Evolutionary conservation across 139 green algal species (phyloP).

Genomic region (Chlorella vulgaris): DNA sequence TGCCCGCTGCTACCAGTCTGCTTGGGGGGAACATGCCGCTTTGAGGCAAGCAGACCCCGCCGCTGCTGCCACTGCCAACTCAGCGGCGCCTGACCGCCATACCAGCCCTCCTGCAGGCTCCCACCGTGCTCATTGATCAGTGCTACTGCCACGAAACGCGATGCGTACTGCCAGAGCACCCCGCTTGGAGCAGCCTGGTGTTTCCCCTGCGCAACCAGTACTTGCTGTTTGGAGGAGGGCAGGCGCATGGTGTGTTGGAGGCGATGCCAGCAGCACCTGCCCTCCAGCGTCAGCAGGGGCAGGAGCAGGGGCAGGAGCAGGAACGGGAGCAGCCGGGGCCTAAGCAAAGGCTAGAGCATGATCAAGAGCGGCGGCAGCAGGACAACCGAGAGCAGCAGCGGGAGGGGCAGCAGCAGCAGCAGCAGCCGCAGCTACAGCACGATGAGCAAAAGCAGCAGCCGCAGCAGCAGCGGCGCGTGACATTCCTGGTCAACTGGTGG

Average conservation of each 20-base stretch:
- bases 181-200: slow-evolving; percentile 47
- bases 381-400: neutral
- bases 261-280: slow-evolving; percentile 15
- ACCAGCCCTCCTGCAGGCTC: slow-evolving; percentile 42
- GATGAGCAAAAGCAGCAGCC: neutral
- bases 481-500: slow-evolving; percentile 78
- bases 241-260: slow-evolving; percentile 73
- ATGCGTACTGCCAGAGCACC: slow-evolving; percentile 39
- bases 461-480: slow-evolving; percentile 33
- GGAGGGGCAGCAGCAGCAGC: neutral
- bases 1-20: too few species aligned
- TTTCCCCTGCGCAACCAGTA: slow-evolving; percentile 55
- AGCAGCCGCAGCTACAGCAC: slow-evolving; percentile 1
- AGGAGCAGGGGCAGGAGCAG: neutral
- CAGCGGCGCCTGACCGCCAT: neutral
- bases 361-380: neutral
- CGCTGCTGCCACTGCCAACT: neutral
- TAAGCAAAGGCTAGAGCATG: neutral
- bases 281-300: neutral
- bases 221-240: slow-evolving; percentile 63
- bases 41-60: neutral
- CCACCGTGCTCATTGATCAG: slow-evolving; percentile 75
- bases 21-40: neutral
- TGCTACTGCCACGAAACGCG: slow-evolving; percentile 38
- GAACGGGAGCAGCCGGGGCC: neutral